Percentiles rank a stretch among this genome's conserved stretches.
These are phyloP conservation scores for Podila epigama DNA, from an alignment of 192 early-diverging fungal species.

Conservation along the genomic window DNA sequence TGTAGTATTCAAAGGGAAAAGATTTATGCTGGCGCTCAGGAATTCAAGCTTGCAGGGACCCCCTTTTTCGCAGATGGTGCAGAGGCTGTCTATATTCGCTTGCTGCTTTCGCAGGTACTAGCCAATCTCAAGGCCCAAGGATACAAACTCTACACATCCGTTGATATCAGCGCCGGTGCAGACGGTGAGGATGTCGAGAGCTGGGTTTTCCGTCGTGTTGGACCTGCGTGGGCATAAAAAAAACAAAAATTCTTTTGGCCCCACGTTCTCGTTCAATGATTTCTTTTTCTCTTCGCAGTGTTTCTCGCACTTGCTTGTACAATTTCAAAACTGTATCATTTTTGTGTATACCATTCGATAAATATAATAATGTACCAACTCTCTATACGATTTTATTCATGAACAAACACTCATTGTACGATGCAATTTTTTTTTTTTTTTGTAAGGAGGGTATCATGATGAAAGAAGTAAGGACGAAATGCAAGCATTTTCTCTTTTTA, in stretches of 20 bases:
- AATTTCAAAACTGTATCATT: too few species aligned
- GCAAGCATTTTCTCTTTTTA: too few species aligned
- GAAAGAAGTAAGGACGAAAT: too few species aligned
- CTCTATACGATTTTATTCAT: too few species aligned
- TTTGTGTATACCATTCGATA: too few species aligned
- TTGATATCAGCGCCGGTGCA: slow-evolving; percentile 15
- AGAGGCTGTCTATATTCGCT: slow-evolving; percentile 12
- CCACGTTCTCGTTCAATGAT: too few species aligned
- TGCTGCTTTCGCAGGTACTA: slow-evolving; percentile 28
- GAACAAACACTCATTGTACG: too few species aligned
- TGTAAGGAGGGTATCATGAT: too few species aligned
- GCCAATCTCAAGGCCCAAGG: slow-evolving; percentile 18
- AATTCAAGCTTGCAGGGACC: slow-evolving; percentile 31
- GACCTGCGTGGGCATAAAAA: neutral
- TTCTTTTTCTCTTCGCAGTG: too few species aligned
- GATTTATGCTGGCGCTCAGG: neutral
- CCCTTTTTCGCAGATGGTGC: slow-evolving; percentile 7
- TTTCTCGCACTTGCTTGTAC: too few species aligned
- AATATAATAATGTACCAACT: too few species aligned
- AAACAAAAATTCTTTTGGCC: neutral
- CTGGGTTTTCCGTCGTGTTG: neutral
- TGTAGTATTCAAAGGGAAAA: slow-evolving; percentile 16
- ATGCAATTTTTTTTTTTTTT: neutral
- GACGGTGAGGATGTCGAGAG: neutral
- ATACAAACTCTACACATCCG: slow-evolving; percentile 27